Conservation (phyloP, 345 rosid species). For the Carallia brachiata region DNA sequence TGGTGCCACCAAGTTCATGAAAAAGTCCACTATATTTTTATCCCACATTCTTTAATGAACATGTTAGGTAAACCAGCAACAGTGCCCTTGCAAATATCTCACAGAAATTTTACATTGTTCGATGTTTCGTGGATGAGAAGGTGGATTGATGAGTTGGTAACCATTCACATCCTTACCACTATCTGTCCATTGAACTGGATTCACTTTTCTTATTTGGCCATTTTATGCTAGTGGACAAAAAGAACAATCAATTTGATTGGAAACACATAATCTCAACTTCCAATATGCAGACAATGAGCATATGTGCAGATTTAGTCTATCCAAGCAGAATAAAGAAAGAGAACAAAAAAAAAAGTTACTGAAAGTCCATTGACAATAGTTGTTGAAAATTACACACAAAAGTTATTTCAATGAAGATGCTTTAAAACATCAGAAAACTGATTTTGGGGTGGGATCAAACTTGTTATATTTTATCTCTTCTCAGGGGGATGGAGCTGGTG, state of each 20-base stretch:
- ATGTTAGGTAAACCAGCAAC: constrained; percentile 10
- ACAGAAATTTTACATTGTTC: not conserved
- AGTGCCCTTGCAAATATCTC: not conserved
- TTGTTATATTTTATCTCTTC: not conserved
- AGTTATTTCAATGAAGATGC: no score
- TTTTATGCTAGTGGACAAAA: not conserved
- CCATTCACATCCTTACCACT: constrained; percentile 8
- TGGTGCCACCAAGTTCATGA: not conserved
- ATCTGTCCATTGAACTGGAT: not conserved
- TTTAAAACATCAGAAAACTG: not conserved
- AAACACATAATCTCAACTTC: not conserved
- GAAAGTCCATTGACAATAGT: no score
- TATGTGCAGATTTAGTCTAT: not conserved
- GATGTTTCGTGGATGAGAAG: constrained; percentile 6
- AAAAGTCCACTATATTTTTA: not conserved
- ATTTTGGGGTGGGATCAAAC: not conserved
- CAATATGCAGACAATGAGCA: not conserved
- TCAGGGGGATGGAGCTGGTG: constrained; percentile 10
- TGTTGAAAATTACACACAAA: no score
- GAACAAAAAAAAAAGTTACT: no score
- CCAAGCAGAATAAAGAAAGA: not conserved
- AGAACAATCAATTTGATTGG: not conserved
- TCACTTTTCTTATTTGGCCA: not conserved
- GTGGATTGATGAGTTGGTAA: constrained; percentile 22
- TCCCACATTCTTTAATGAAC: not conserved